A percentile compares a stretch with the other conserved stretches of the same genome.
Conservation (phyloP, 257 asterid species). For the Dorcoceras hygrometricum region DNA sequence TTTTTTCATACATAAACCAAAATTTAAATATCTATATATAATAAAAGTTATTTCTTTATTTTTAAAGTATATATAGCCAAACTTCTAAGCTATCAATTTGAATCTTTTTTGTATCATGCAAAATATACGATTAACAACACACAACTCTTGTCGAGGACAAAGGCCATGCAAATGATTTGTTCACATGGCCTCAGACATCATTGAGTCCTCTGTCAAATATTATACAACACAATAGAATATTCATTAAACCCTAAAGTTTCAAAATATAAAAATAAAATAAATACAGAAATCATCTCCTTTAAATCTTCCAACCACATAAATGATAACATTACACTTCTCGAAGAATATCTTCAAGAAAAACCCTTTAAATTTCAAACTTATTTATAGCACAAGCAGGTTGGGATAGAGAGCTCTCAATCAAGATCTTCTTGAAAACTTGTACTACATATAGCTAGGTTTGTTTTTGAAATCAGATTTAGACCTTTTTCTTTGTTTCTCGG, state of each 20-base stretch:
- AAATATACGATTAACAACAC: not conserved
- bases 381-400: conserved; percentile 10
- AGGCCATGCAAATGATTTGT: conserved; percentile 62
- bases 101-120: not conserved
- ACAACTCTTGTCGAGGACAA: conserved; percentile 25
- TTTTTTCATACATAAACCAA: too few relatives aligned
- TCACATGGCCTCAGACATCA: conserved; percentile 60
- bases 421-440: not conserved
- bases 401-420: not conserved
- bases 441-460: conserved; percentile 2
- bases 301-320: too few relatives aligned
- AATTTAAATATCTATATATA: too few relatives aligned
- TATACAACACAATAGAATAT: not conserved
- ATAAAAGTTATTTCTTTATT: too few relatives aligned
- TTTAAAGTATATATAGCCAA: not conserved
- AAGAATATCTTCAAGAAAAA: not conserved
- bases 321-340: too few relatives aligned
- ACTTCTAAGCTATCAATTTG: not conserved
- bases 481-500: conserved; percentile 10
- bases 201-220: conserved; percentile 20
- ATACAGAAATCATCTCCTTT: too few relatives aligned
- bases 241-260: not conserved
- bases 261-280: too few relatives aligned
- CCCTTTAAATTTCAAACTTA: not conserved
- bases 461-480: not conserved